Conservation (phyloP, 768 basidiomycete genomes). For the Tylopilus vinaceipallidus region DNA sequence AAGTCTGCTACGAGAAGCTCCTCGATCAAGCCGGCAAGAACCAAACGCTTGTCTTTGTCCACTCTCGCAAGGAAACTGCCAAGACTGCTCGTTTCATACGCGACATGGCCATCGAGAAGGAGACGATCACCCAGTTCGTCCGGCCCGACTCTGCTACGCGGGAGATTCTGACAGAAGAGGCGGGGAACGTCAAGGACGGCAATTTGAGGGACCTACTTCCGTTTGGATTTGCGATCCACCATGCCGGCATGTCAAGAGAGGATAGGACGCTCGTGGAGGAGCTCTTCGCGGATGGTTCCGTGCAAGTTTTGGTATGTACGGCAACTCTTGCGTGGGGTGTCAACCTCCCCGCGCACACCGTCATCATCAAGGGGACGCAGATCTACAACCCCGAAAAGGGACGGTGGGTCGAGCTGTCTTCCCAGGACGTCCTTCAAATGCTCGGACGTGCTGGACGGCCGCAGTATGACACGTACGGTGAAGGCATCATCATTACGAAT, state of each 20-base stretch:
- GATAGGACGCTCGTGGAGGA: constrained; percentile 93
- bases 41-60: constrained; percentile 94
- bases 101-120: constrained; percentile 94
- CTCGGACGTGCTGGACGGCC: constrained; percentile 96
- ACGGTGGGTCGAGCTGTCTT: constrained; percentile 92
- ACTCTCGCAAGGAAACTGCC: constrained; percentile 97
- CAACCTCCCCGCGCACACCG: constrained; percentile 95
- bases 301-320: constrained; percentile 95
- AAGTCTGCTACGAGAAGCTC: constrained; percentile 98
- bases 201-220: constrained; percentile 88
- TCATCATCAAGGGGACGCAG: constrained; percentile 99
- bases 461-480: constrained; percentile 95
- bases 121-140: constrained; percentile 94
- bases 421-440: constrained; percentile 98
- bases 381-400: constrained; percentile 99
- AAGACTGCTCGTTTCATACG: constrained; percentile 95
- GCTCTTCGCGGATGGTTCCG: constrained; percentile 85
- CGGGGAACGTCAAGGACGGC: constrained; percentile 74
- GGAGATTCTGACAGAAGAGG: constrained; percentile 86
- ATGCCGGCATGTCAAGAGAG: constrained; percentile 92
- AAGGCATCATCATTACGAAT: constrained; percentile 98
- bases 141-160: constrained; percentile 89
- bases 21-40: constrained; percentile 89
- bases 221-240: constrained; percentile 97
- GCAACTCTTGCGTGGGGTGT: constrained; percentile 99